Percentiles rank a stretch among this genome's conserved stretches.
phyloP scores from a whole-genome alignment of 2,329 filamentous ascomycete genomes.

The Penicillium sp. region DNA sequence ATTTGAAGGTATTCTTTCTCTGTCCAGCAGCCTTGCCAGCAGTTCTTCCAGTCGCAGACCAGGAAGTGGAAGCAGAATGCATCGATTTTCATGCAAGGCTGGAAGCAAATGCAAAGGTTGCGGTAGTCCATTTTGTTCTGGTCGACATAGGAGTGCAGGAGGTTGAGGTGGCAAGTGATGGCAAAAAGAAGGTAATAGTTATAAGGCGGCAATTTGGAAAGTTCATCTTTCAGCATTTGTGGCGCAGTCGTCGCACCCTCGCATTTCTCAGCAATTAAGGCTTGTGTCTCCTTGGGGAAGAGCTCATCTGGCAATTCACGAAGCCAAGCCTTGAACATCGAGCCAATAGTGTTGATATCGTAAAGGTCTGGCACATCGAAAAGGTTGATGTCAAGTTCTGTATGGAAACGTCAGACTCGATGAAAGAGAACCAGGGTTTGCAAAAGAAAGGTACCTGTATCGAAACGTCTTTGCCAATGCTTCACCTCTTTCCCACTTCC shows the following conservation, averaged over 20 bases:
- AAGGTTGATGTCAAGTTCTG: constrained; percentile 79
- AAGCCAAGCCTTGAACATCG: constrained; percentile 92
- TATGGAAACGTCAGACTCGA: no score
- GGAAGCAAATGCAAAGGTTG: constrained; percentile 92
- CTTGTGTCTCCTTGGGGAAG: constrained; percentile 75
- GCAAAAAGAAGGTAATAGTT: constrained; percentile 97
- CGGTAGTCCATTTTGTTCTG: constrained; percentile 98
- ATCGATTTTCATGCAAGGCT: constrained; percentile 93
- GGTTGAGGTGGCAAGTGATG: constrained; percentile 88
- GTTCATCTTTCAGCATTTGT: constrained; percentile 76
- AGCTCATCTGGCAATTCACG: constrained; percentile 90
- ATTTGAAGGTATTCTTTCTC: constrained; percentile 67
- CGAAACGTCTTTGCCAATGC: constrained; percentile 86
- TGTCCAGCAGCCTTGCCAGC: constrained; percentile 92
- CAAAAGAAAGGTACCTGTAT: no score
- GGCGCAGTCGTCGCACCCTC: constrained; percentile 70
- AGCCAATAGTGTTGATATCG: constrained; percentile 92
- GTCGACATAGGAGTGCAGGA: constrained; percentile 80
- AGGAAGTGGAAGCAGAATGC: constrained; percentile 91
- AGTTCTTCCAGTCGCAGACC: constrained; percentile 89
- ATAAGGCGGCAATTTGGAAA: constrained; percentile 88
- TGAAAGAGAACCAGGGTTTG: no score
- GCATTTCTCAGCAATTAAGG: constrained; percentile 70
- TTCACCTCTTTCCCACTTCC: constrained; percentile 85
- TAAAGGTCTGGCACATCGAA: constrained; percentile 81